Percentiles rank a stretch among this genome's conserved stretches.
These are phyloP conservation scores for Ceratocystis diversiconidia DNA, from an alignment of 2,329 filamentous ascomycete genomes.

Conservation along the genomic window DNA sequence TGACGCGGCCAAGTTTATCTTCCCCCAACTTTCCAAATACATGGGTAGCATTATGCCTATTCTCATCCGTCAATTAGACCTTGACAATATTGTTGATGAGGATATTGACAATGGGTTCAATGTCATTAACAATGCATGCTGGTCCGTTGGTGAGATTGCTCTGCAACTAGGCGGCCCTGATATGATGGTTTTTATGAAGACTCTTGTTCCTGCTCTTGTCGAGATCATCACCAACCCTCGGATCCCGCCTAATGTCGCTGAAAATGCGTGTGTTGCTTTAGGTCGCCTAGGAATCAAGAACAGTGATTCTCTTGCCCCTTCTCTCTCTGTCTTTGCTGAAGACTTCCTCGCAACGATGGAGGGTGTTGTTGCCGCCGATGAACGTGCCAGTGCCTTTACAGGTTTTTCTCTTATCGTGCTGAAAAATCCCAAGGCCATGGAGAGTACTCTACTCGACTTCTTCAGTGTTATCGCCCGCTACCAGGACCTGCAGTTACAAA, in stretches of 20 bases:
- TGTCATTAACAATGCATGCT: slow-evolving; percentile 96
- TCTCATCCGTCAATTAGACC: slow-evolving; percentile 74
- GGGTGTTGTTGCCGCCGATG: slow-evolving; percentile 74
- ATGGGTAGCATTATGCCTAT: slow-evolving; percentile 63
- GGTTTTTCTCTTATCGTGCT: slow-evolving; percentile 78
- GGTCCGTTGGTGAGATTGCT: slow-evolving; percentile 87
- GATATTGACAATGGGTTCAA: slow-evolving; percentile 75
- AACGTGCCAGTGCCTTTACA: slow-evolving; percentile 86
- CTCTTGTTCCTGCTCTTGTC: slow-evolving; percentile 62
- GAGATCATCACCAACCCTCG: slow-evolving; percentile 74
- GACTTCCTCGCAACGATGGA: slow-evolving; percentile 71
- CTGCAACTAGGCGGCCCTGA: slow-evolving; percentile 55
- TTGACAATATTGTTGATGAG: slow-evolving; percentile 62
- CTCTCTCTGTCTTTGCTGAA: slow-evolving; percentile 64
- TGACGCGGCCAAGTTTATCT: slow-evolving; percentile 88
- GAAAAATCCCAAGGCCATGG: slow-evolving; percentile 82
- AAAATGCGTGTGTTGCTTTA: slow-evolving; percentile 88
- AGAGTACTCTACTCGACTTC: slow-evolving; percentile 67
- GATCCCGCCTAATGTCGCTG: slow-evolving; percentile 72
- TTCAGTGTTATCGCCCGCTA: slow-evolving; percentile 75
- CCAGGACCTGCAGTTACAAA: slow-evolving; percentile 46
- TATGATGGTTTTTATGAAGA: slow-evolving; percentile 63
- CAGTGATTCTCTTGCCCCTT: slow-evolving; percentile 60
- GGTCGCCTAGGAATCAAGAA: slow-evolving; percentile 75
- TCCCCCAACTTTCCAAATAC: slow-evolving; percentile 61